phyloP scores from a whole-genome alignment of 345 rosid genomes.

The Syzygium aqueum region DNA sequence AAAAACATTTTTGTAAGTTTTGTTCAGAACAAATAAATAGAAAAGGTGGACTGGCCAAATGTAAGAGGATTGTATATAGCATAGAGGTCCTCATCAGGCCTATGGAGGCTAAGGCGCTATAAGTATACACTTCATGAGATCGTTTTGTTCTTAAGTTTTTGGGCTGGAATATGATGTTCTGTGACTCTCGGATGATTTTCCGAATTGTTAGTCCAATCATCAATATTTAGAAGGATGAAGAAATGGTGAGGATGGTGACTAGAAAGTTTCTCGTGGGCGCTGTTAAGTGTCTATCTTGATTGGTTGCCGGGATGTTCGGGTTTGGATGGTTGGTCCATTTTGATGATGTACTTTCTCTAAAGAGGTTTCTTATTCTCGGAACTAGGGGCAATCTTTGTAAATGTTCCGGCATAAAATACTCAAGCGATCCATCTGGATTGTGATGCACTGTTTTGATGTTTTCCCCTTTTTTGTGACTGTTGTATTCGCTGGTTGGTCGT shows the following conservation, averaged over 20 bases:
- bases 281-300: neutral
- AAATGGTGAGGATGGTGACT: neutral
- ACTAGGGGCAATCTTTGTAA: neutral
- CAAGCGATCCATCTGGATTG: neutral
- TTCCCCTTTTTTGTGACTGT: neutral
- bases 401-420: neutral
- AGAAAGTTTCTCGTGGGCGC: neutral
- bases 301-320: neutral
- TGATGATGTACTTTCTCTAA: neutral
- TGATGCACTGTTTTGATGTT: neutral
- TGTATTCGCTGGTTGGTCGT: neutral
- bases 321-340: neutral
- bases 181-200: neutral
- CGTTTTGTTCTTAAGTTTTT: neutral
- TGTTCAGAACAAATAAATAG: neutral
- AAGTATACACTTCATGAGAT: neutral
- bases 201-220: neutral
- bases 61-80: neutral
- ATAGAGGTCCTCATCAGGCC: neutral
- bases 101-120: neutral
- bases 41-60: neutral
- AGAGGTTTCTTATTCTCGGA: neutral
- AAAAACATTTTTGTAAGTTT: neutral
- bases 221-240: neutral
- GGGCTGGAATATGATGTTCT: neutral